These are phyloP conservation scores for Globisporangium heterothallicum DNA, from an alignment of 352 stramenopile species.

Conservation along the genomic window DNA sequence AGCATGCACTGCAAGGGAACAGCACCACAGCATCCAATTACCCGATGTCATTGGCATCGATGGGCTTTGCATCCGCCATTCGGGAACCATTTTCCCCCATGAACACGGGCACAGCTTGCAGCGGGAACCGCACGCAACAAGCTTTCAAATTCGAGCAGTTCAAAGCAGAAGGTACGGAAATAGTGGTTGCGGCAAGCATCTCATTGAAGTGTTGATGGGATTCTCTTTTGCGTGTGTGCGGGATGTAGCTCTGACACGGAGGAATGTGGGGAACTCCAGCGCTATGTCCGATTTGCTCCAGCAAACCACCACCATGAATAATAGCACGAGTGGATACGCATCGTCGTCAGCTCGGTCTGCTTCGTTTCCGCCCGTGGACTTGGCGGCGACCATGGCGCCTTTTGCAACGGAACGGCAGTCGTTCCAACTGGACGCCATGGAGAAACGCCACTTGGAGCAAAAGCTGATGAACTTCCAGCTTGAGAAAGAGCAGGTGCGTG, in stretches of 20 bases:
- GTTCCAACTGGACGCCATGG: conserved; percentile 29
- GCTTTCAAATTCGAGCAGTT: conserved; percentile 20
- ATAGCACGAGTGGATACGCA: background rate
- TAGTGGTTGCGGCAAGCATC: background rate
- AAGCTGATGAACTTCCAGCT: conserved; percentile 36
- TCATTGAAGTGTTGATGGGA: no score
- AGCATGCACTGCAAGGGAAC: background rate
- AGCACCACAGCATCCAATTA: conserved; percentile 2
- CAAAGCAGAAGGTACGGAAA: conserved; percentile 20
- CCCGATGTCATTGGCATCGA: conserved; percentile 6
- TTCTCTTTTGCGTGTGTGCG: no score
- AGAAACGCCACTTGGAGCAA: conserved; percentile 38
- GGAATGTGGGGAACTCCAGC: conserved; percentile 7
- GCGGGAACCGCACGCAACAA: background rate
- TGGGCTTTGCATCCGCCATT: conserved; percentile 5
- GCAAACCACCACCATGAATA: background rate
- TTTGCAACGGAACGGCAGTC: conserved; percentile 43
- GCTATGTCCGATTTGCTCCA: background rate
- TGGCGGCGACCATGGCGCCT: conserved; percentile 10
- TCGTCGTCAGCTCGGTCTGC: conserved; percentile 2
- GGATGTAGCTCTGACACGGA: conserved; percentile 10
- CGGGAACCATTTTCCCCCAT: background rate
- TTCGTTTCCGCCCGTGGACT: conserved; percentile 7
- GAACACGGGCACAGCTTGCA: background rate
- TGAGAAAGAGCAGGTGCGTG: conserved; percentile 41